A percentile compares a stretch with the other conserved stretches of the same genome.
Evolutionary conservation across 768 basidiomycete genomes (phyloP).

Genomic region (Hygrocybe punicea): DNA sequence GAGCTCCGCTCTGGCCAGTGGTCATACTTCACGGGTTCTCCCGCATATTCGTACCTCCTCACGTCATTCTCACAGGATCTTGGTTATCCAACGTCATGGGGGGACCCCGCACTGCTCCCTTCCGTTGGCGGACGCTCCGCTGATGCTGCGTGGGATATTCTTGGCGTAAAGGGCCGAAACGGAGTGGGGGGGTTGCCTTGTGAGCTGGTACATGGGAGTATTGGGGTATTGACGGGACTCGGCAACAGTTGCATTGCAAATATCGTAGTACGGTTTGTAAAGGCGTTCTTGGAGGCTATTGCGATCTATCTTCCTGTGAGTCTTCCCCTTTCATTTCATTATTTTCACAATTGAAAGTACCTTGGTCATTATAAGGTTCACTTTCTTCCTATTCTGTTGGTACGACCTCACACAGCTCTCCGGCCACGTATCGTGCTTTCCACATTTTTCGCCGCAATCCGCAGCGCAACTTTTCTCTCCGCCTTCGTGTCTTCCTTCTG

Average conservation of each 20-base stretch:
- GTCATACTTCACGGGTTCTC: constrained; percentile 53
- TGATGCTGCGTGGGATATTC: constrained; percentile 48
- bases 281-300: constrained; percentile 61
- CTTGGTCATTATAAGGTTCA: constrained; percentile 50
- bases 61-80: constrained; percentile 50
- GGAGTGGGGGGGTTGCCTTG: constrained; percentile 73
- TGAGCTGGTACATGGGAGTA: constrained; percentile 64
- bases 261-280: constrained; percentile 47
- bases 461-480: constrained; percentile 70
- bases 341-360: not conserved
- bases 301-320: constrained; percentile 70
- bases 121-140: constrained; percentile 58
- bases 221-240: constrained; percentile 46
- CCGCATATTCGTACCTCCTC: constrained; percentile 40
- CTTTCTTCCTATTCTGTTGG: constrained; percentile 61
- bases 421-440: constrained; percentile 39
- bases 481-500: constrained; percentile 70
- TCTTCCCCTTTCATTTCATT: constrained; percentile 8
- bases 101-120: constrained; percentile 56
- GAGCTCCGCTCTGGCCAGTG: constrained; percentile 52
- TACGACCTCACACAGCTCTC: constrained; percentile 52
- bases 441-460: constrained; percentile 50
- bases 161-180: constrained; percentile 51
- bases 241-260: constrained; percentile 61
- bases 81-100: constrained; percentile 60